Evolutionary conservation across 2,329 filamentous ascomycete genomes (phyloP).

Genomic region (Hymenoscyphus fraxineus): DNA sequence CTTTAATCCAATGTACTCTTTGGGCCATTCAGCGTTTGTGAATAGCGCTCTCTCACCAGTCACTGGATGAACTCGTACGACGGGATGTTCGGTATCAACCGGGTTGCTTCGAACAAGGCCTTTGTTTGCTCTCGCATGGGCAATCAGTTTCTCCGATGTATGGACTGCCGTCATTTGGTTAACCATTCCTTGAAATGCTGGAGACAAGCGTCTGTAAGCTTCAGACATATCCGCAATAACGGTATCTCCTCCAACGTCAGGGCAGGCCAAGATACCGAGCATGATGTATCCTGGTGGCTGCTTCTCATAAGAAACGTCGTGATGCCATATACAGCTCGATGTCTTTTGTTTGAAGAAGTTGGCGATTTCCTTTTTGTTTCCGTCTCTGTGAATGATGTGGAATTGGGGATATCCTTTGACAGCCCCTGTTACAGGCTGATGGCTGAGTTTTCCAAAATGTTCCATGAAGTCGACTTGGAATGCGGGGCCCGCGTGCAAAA

Average conservation of each 20-base stretch:
- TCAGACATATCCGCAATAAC: conserved; percentile 67
- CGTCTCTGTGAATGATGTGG: conserved; percentile 65
- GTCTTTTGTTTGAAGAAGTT: conserved; percentile 63
- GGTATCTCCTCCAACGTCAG: conserved; percentile 63
- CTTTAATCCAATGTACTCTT: conserved; percentile 64
- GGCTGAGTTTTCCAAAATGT: conserved; percentile 60
- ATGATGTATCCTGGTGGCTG: conserved; percentile 69
- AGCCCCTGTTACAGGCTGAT: conserved; percentile 67
- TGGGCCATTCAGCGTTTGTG: conserved; percentile 66
- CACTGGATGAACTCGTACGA: conserved; percentile 67
- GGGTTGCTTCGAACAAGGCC: conserved; percentile 62
- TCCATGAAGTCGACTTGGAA: conserved; percentile 59
- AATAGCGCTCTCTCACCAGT: conserved; percentile 71
- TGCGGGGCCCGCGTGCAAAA: conserved; percentile 54
- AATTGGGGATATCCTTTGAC: conserved; percentile 54
- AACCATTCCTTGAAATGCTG: conserved; percentile 35
- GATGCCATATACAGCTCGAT: conserved; percentile 64
- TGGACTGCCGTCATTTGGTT: conserved; percentile 65
- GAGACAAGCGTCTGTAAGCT: conserved; percentile 50
- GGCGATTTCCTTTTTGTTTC: conserved; percentile 54
- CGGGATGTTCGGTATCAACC: conserved; percentile 61
- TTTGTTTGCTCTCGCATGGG: conserved; percentile 48
- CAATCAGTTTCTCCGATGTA: conserved; percentile 51
- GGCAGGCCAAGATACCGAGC: conserved; percentile 47
- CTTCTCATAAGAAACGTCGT: conserved; percentile 65